Evolutionary conservation across 106 monocot species (phyloP).

Genomic region (Dendrobium chrysotoxum): DNA sequence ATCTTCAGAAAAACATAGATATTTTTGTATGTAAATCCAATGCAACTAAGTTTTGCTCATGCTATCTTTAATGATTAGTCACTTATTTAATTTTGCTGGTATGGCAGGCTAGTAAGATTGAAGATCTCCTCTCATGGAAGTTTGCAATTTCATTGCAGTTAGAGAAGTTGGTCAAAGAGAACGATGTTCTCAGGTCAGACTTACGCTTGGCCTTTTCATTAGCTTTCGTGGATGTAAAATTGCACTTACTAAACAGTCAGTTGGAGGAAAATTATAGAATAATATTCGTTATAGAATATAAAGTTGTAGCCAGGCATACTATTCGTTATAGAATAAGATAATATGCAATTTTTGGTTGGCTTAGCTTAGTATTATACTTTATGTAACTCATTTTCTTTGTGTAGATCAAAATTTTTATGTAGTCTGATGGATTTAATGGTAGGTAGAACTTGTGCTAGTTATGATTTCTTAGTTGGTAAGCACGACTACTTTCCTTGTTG

Average conservation of each 20-base stretch:
- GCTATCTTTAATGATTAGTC: background rate
- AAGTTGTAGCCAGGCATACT: background rate
- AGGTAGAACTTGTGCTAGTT: too few relatives aligned
- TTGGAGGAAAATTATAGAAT: background rate
- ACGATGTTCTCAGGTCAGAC: conserved; percentile 55
- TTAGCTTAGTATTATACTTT: too few relatives aligned
- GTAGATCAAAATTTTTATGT: too few relatives aligned
- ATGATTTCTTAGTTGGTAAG: too few relatives aligned
- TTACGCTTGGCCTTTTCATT: background rate
- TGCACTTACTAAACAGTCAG: background rate
- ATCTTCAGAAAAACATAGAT: conserved; percentile 43
- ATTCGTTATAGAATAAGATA: background rate
- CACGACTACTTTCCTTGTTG: too few relatives aligned
- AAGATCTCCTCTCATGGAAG: conserved; percentile 61
- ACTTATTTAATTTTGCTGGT: background rate
- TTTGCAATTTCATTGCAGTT: conserved; percentile 34
- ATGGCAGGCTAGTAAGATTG: conserved; percentile 51
- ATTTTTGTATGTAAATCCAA: conserved; percentile 39
- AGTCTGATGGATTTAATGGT: too few relatives aligned
- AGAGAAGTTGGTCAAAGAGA: conserved; percentile 44
- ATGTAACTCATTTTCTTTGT: too few relatives aligned
- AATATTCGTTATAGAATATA: background rate
- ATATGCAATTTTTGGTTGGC: background rate
- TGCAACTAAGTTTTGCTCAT: conserved; percentile 1
- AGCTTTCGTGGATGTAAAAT: background rate